Evolutionary conservation across 352 stramenopile species (phyloP).

Genomic region (Phytophthora aleatoria): DNA sequence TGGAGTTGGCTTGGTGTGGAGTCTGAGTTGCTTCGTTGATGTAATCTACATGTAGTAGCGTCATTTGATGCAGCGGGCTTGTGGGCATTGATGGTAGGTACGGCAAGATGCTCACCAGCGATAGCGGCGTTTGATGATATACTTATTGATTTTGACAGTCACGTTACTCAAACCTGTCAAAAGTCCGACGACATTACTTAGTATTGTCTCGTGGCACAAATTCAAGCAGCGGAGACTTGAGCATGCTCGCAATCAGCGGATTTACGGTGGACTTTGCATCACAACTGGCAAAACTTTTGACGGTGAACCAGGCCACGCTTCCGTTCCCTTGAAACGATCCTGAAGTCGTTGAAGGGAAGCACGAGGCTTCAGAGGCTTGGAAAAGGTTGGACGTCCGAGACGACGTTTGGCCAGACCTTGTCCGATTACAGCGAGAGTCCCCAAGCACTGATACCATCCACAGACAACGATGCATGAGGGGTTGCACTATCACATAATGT

Average conservation of each 20-base stretch:
- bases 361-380: slow-evolving; percentile 62
- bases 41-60: too few relatives aligned
- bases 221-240: not conserved
- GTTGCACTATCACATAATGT: not conserved
- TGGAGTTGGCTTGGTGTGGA: not conserved
- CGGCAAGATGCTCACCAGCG: too few relatives aligned
- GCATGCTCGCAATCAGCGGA: not conserved
- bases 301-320: slow-evolving; percentile 69
- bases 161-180: not conserved
- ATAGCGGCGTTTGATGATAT: too few relatives aligned
- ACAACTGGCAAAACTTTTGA: slow-evolving; percentile 13
- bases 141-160: not conserved
- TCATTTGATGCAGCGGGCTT: too few relatives aligned
- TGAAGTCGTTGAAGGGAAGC: slow-evolving; percentile 75
- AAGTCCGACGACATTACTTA: too few relatives aligned
- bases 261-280: slow-evolving; percentile 20
- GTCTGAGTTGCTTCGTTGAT: too few relatives aligned
- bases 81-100: not conserved
- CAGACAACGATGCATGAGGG: slow-evolving; percentile 11
- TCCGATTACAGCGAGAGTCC: slow-evolving; percentile 65
- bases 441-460: slow-evolving; percentile 53
- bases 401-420: slow-evolving; percentile 61
- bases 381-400: slow-evolving; percentile 69
- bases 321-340: slow-evolving; percentile 58
- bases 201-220: too few relatives aligned